A percentile compares a stretch with the other conserved stretches of the same genome.
These are phyloP conservation scores for Colletotrichum brevisporum DNA, from an alignment of 2,329 filamentous ascomycete species.

Conservation along the genomic window DNA sequence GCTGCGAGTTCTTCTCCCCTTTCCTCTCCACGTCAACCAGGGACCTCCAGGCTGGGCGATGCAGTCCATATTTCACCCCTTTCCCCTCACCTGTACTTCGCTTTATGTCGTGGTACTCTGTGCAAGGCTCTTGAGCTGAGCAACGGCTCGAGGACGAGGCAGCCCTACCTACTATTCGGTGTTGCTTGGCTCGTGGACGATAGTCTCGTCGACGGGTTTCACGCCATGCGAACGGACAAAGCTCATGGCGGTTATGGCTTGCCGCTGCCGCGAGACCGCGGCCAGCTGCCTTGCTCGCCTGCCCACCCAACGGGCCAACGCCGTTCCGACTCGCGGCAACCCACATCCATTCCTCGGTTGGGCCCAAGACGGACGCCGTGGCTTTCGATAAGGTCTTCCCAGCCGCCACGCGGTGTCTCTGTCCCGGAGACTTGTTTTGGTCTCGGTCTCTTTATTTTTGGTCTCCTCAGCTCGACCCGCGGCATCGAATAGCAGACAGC, in stretches of 20 bases:
- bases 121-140: not conserved
- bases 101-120: too few species aligned
- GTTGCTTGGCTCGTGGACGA: slow-evolving; percentile 10
- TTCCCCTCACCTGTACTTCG: not conserved
- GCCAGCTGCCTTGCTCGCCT: slow-evolving; percentile 7
- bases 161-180: slow-evolving; percentile 20
- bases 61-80: not conserved
- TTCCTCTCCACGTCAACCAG: too few species aligned
- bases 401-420: slow-evolving; percentile 25
- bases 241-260: slow-evolving; percentile 28
- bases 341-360: not conserved
- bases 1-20: not conserved
- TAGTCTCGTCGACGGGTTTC: slow-evolving; percentile 31
- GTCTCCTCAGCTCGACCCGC: slow-evolving; percentile 8
- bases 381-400: slow-evolving; percentile 27
- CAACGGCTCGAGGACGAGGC: not conserved
- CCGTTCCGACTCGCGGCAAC: slow-evolving; percentile 14
- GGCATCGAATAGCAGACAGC: slow-evolving; percentile 4
- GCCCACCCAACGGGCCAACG: not conserved
- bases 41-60: too few species aligned
- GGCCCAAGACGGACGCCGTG: slow-evolving; percentile 10
- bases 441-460: slow-evolving; percentile 31
- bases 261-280: slow-evolving; percentile 22
- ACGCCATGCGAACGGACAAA: slow-evolving; percentile 29
- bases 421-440: not conserved